Evolutionary conservation across 495 filamentous ascomycete species (phyloP), one percentile per base, ranked within the genome.

Genomic region (Hyphodiscus hymeniophilus): DNA sequence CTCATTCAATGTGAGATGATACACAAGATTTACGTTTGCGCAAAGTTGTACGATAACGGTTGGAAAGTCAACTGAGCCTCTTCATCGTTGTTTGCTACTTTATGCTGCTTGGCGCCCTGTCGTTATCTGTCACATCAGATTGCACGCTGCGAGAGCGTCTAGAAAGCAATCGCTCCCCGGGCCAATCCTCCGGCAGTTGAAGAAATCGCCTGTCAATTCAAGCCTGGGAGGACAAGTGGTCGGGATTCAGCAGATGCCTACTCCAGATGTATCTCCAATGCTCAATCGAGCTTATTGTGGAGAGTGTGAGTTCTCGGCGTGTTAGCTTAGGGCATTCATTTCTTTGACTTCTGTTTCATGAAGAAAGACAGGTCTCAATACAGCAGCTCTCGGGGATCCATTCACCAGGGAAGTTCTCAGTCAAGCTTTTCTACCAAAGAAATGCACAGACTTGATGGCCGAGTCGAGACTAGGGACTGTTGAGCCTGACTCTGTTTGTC

Each of bases 271-370:
- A n/a, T 40, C 38, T n/a, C n/a, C n/a, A n/a, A n/a, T n/a, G n/a
- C n/a, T n/a, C n/a, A n/a, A n/a, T n/a, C n/a, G n/a, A n/a, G n/a
- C n/a, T n/a, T n/a, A n/a, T n/a, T n/a, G n/a, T n/a, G n/a, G n/a
- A n/a, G n/a, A n/a, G n/a, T n/a, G n/a, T n/a, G n/a, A n/a, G n/a
- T n/a, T n/a, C n/a, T n/a, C n/a, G n/a, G n/a, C n/a, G n/a, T n/a
- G n/a, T n/a, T n/a, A n/a, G n/a, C n/a, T n/a, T n/a, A n/a, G n/a
- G n/a, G n/a, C n/a, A n/a, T n/a, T n/a, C n/a, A n/a, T n/a, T n/a
- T 48, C 55, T 50, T 57, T 57, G 46, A 51, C 40, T 45, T 10
- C 38, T 33, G 32, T 57, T 57, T 57, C 55, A 50, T 40, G 13
- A 43, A 12, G 23, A 12, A 43, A 47, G 36, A 53, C 34, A 52